Percentiles rank a stretch among this genome's conserved stretches.
Evolutionary conservation across 2,329 filamentous ascomycete species (phyloP).

Genomic region (Pestalotiopsis sp.): DNA sequence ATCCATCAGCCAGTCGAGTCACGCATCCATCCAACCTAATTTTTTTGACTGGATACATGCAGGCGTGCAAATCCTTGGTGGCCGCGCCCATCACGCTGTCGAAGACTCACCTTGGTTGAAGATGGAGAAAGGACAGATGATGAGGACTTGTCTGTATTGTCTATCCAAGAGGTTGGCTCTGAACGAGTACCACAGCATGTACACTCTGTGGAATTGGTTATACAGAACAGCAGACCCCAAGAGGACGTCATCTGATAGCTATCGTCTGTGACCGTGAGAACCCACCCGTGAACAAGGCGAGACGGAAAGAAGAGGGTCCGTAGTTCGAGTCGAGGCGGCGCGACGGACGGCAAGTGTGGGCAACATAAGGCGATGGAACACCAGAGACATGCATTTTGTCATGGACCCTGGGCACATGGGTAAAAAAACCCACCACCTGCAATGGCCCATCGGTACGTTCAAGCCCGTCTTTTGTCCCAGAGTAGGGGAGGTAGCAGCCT

Average conservation of each 20-base stretch:
- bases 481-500: background rate
- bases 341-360: background rate
- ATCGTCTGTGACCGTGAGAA: background rate
- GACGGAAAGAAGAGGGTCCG: background rate
- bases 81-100: too few species aligned
- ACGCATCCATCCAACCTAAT: background rate
- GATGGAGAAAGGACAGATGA: too few species aligned
- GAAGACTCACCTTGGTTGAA: too few species aligned
- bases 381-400: background rate
- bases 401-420: background rate
- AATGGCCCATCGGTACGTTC: background rate
- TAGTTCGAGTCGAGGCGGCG: background rate
- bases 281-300: background rate
- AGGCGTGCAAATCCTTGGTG: too few species aligned
- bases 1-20: conserved; percentile 1
- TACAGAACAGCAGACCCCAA: background rate
- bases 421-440: background rate
- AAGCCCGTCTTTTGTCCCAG: too few species aligned
- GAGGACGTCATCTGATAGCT: background rate
- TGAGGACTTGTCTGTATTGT: too few species aligned
- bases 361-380: background rate
- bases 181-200: too few species aligned
- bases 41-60: too few species aligned
- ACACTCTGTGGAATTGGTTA: too few species aligned
- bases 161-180: too few species aligned